Percentiles rank a stretch among this genome's conserved stretches.
Conservation (phyloP, 2,329 filamentous ascomycete species). For the Cytospora paraplurivora region DNA sequence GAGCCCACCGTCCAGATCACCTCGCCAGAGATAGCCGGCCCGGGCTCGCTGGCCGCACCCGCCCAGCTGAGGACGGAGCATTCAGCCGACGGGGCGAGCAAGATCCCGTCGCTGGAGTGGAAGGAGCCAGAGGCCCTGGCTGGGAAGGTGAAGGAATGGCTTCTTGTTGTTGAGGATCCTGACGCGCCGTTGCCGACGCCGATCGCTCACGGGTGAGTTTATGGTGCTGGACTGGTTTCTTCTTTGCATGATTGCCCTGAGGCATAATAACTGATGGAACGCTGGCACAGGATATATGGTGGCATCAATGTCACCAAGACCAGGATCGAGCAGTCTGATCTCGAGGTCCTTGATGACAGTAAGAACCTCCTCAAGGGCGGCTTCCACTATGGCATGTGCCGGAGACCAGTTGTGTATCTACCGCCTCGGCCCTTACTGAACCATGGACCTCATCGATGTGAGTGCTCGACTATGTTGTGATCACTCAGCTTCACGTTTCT, state of each 20-base stretch:
- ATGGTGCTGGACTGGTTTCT: background rate
- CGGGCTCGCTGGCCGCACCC: slow-evolving; percentile 32
- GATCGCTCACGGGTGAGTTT: slow-evolving; percentile 47
- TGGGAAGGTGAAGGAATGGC: slow-evolving; percentile 44
- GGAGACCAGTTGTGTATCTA: slow-evolving; percentile 45
- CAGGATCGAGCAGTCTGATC: slow-evolving; percentile 41
- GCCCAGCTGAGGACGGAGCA: slow-evolving; percentile 42
- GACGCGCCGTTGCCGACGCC: slow-evolving; percentile 49
- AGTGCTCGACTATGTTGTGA: slow-evolving; percentile 26
- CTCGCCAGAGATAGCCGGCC: slow-evolving; percentile 43
- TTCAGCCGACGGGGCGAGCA: slow-evolving; percentile 42
- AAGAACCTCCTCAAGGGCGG: slow-evolving; percentile 44
- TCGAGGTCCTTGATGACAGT: slow-evolving; percentile 37
- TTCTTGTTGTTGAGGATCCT: slow-evolving; percentile 50
- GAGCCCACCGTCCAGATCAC: slow-evolving; percentile 43
- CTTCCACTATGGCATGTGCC: slow-evolving; percentile 50
- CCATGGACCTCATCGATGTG: slow-evolving; percentile 54
- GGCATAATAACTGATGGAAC: background rate
- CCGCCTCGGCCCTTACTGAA: slow-evolving; percentile 51
- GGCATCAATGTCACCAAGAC: slow-evolving; percentile 43
- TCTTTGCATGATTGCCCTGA: background rate
- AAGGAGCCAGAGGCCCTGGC: slow-evolving; percentile 36
- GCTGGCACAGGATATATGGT: slow-evolving; percentile 40
- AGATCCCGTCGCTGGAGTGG: slow-evolving; percentile 47
- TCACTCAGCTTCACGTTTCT: background rate